A percentile compares a stretch with the other conserved stretches of the same genome.
These are phyloP conservation scores for Medicago lupulina DNA, from an alignment of 306 rosid species.

Conservation along the genomic window DNA sequence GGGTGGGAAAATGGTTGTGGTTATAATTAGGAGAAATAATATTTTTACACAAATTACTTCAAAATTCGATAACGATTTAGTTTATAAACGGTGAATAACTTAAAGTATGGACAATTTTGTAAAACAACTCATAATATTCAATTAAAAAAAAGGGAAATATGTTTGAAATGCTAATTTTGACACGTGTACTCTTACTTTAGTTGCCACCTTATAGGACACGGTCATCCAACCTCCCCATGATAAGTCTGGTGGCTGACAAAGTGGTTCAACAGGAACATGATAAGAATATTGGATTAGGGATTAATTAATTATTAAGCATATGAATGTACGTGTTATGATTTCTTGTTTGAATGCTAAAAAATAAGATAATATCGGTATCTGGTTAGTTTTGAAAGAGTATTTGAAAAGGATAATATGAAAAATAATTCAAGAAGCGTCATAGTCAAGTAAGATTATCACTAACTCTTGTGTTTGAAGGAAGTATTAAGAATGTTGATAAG, in stretches of 20 bases:
- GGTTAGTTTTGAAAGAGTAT: conserved; percentile 1
- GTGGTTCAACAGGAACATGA: conserved; percentile 29
- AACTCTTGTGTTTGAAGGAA: conserved; percentile 11
- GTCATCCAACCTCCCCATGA: conserved; percentile 8
- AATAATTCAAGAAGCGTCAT: conserved; percentile 5
- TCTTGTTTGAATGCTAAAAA: not conserved
- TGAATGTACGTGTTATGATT: not conserved
- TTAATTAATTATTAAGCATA: conserved; percentile 1
- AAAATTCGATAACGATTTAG: too few relatives aligned
- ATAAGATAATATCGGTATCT: not conserved
- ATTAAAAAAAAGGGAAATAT: too few relatives aligned
- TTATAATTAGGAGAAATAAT: too few relatives aligned
- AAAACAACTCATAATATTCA: too few relatives aligned
- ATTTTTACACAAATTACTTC: too few relatives aligned
- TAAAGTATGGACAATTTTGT: too few relatives aligned
- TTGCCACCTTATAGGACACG: conserved; percentile 11
- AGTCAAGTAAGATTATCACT: conserved; percentile 25
- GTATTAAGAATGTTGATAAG: not conserved
- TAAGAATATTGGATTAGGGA: conserved; percentile 1
- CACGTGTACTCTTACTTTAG: not conserved
- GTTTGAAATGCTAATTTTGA: too few relatives aligned
- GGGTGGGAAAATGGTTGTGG: not conserved
- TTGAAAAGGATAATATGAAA: not conserved
- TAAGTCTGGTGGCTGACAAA: conserved; percentile 18
- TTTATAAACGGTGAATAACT: too few relatives aligned